phyloP scores from a whole-genome alignment of 495 filamentous ascomycete genomes.

The Collariella sp. region DNA sequence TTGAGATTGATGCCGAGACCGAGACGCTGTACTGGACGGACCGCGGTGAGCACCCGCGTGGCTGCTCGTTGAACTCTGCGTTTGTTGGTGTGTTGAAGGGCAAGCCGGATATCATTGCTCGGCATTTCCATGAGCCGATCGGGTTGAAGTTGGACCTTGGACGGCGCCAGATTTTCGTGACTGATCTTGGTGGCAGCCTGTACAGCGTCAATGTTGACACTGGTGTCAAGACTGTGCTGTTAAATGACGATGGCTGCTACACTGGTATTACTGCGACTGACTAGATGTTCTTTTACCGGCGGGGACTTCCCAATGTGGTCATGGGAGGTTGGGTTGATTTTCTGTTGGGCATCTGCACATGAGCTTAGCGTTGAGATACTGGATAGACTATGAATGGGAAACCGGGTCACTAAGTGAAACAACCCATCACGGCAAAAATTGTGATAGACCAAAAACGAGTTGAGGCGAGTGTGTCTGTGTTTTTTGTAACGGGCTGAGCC shows the following conservation, averaged over 20 bases:
- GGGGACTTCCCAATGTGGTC: not conserved
- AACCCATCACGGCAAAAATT: too few species aligned
- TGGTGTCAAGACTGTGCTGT: not conserved
- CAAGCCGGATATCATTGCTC: conserved; percentile 17
- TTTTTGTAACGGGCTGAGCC: too few species aligned
- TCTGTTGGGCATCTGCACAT: not conserved
- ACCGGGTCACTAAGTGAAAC: too few species aligned
- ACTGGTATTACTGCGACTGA: not conserved
- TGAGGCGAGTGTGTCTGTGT: too few species aligned
- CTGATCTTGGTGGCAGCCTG: too few species aligned
- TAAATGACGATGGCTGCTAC: not conserved
- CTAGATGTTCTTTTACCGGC: not conserved
- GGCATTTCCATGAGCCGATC: conserved; percentile 43
- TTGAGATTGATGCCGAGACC: conserved; percentile 37
- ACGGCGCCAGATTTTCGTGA: too few species aligned
- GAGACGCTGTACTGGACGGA: conserved; percentile 47
- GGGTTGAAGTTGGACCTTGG: conserved; percentile 31
- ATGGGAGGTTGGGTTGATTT: not conserved
- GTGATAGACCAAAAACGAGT: too few species aligned
- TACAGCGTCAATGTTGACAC: not conserved
- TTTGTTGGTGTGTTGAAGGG: not conserved
- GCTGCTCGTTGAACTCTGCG: conserved; percentile 38
- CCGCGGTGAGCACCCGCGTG: conserved; percentile 42
- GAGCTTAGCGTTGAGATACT: too few species aligned
- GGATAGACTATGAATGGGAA: too few species aligned